These are phyloP conservation scores for Sporothrix protearum DNA, from an alignment of 2,329 filamentous ascomycete species.

Conservation along the genomic window DNA sequence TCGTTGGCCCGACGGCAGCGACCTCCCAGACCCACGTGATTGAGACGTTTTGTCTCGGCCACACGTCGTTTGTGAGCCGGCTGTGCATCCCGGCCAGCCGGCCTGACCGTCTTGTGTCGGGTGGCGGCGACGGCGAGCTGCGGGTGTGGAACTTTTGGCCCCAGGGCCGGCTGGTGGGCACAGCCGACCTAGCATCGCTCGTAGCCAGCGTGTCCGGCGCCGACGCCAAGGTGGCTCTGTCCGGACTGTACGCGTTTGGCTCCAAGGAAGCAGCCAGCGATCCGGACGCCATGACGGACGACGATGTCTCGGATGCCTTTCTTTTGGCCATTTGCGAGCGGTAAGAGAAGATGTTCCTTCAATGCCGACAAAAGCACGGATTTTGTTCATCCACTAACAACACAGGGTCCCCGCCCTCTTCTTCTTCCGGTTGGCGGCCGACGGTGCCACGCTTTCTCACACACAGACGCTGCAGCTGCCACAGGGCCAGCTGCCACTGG, in stretches of 20 bases:
- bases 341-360: slow-evolving; percentile 37
- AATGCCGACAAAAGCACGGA: too few species aligned
- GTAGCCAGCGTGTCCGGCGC: slow-evolving; percentile 37
- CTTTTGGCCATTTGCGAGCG: slow-evolving; percentile 45
- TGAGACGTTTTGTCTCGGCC: slow-evolving; percentile 83
- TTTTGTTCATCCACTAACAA: background rate
- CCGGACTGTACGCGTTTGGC: slow-evolving; percentile 39
- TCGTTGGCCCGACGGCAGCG: slow-evolving; percentile 44
- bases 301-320: slow-evolving; percentile 30
- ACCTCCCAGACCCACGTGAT: slow-evolving; percentile 73
- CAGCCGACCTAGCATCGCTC: slow-evolving; percentile 54
- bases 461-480: slow-evolving; percentile 49
- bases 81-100: slow-evolving; percentile 60
- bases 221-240: slow-evolving; percentile 46
- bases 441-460: slow-evolving; percentile 48
- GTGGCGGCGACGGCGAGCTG: slow-evolving; percentile 77
- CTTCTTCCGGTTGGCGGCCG: slow-evolving; percentile 53
- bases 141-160: slow-evolving; percentile 77
- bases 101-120: slow-evolving; percentile 70
- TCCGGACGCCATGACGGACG: slow-evolving; percentile 17
- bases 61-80: slow-evolving; percentile 77
- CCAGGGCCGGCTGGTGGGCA: slow-evolving; percentile 51
- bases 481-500: slow-evolving; percentile 54
- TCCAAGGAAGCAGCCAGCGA: slow-evolving; percentile 21
- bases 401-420: slow-evolving; percentile 60